Evolutionary conservation across 306 rosid species (phyloP).

Genomic region (Begonia fuchsioides): DNA sequence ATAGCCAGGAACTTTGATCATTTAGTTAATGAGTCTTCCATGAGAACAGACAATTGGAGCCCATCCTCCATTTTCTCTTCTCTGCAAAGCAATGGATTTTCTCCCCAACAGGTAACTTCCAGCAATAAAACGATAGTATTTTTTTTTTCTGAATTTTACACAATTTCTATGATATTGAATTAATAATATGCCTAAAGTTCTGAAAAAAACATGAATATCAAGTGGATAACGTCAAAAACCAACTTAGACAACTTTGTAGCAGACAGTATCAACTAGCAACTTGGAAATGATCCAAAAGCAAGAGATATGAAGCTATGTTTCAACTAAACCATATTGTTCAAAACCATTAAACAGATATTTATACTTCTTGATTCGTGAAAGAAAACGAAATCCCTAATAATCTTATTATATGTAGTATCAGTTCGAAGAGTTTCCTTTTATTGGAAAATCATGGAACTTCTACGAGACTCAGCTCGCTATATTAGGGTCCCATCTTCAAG

Average conservation of each 20-base stretch:
- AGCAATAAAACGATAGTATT: neutral
- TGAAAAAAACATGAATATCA: neutral
- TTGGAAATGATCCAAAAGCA: too few relatives aligned
- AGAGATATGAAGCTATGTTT: too few relatives aligned
- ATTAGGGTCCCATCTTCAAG: constrained; percentile 2
- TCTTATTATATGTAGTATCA: constrained; percentile 35
- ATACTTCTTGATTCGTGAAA: neutral
- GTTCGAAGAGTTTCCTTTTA: constrained; percentile 35
- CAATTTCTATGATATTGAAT: neutral
- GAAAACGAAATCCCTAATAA: neutral
- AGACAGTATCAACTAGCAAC: too few relatives aligned
- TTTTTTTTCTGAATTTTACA: neutral
- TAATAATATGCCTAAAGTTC: neutral
- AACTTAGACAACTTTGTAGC: neutral
- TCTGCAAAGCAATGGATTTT: constrained; percentile 19
- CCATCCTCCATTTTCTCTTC: constrained; percentile 29
- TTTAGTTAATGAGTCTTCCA: constrained; percentile 18
- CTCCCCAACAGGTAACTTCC: constrained; percentile 50
- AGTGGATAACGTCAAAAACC: neutral
- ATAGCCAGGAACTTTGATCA: constrained; percentile 2
- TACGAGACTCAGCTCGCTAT: constrained; percentile 27
- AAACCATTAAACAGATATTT: too few relatives aligned
- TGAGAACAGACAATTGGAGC: constrained; percentile 41
- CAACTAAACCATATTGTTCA: too few relatives aligned
- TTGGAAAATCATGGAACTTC: constrained; percentile 42